Evolutionary conservation across 2,329 filamentous ascomycete species (phyloP).

Genomic region (Clarireedia monteithiana): DNA sequence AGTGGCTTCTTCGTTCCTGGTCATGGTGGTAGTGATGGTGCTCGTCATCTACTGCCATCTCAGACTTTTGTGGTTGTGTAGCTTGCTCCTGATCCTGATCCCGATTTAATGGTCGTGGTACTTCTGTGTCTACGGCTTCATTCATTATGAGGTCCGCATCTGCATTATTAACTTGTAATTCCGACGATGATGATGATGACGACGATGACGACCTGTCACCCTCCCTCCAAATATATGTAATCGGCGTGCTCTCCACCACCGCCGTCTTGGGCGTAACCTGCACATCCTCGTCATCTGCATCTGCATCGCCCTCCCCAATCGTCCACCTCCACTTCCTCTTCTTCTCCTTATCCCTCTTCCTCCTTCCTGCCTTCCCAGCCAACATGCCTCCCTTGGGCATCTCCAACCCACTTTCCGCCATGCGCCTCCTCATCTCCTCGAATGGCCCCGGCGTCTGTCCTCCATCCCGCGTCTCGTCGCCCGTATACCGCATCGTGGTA

Average conservation of each 20-base stretch:
- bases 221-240: conserved; percentile 15
- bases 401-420: conserved; percentile 36
- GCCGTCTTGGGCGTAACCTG: conserved; percentile 20
- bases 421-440: conserved; percentile 52
- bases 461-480: conserved; percentile 49
- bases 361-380: conserved; percentile 30
- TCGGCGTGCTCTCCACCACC: conserved; percentile 17
- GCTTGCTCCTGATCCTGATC: not conserved
- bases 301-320: conserved; percentile 37
- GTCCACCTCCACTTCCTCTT: conserved; percentile 61
- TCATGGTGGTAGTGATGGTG: not conserved
- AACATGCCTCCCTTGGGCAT: conserved; percentile 5
- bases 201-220: not conserved
- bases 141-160: too few relatives aligned
- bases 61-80: not conserved
- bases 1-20: not conserved
- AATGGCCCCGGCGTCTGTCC: conserved; percentile 56
- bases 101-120: not conserved
- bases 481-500: conserved; percentile 42
- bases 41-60: not conserved
- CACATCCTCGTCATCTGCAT: conserved; percentile 29
- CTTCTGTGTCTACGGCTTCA: too few relatives aligned
- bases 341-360: conserved; percentile 49
- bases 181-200: too few relatives aligned
- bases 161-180: too few relatives aligned